Evolutionary conservation across 2,329 filamentous ascomycete genomes (phyloP).

Genomic region (Fusarium cyanostomum): DNA sequence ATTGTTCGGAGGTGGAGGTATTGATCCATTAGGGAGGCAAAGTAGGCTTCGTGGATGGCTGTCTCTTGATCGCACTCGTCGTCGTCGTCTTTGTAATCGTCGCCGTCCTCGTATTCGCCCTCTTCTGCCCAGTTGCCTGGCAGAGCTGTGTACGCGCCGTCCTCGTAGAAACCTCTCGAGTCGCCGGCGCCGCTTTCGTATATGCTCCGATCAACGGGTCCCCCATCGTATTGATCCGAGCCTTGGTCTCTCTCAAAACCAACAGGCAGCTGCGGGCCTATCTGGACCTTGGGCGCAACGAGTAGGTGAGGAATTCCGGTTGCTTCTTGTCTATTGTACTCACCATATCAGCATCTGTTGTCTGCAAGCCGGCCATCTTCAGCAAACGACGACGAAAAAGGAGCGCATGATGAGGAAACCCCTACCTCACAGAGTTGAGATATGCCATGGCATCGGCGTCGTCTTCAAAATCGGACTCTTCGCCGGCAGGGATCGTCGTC

Average conservation of each 20-base stretch:
- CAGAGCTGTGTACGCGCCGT: slow-evolving; percentile 80
- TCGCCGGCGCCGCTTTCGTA: slow-evolving; percentile 63
- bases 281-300: slow-evolving; percentile 65
- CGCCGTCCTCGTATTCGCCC: slow-evolving; percentile 42
- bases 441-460: slow-evolving; percentile 75
- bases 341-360: slow-evolving; percentile 59
- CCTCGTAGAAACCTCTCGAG: slow-evolving; percentile 73
- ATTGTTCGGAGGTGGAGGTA: slow-evolving; percentile 72
- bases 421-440: slow-evolving; percentile 75
- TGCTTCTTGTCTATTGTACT: slow-evolving; percentile 76
- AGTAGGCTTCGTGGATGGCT: slow-evolving; percentile 72
- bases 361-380: slow-evolving; percentile 37
- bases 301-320: slow-evolving; percentile 76
- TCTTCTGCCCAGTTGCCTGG: slow-evolving; percentile 52
- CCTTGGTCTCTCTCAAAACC: slow-evolving; percentile 43
- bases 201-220: slow-evolving; percentile 52
- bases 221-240: slow-evolving; percentile 43
- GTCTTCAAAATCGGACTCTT: slow-evolving; percentile 73
- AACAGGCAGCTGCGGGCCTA: slow-evolving; percentile 61
- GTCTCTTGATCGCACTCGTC: slow-evolving; percentile 38
- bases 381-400: slow-evolving; percentile 37
- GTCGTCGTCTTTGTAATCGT: slow-evolving; percentile 39
- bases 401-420: slow-evolving; percentile 3
- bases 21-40: slow-evolving; percentile 69
- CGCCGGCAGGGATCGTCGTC: slow-evolving; percentile 57